Base-by-base conservation (phyloP, 1,284 basidiomycete species). In the Gymnopus androsaceus region DNA sequence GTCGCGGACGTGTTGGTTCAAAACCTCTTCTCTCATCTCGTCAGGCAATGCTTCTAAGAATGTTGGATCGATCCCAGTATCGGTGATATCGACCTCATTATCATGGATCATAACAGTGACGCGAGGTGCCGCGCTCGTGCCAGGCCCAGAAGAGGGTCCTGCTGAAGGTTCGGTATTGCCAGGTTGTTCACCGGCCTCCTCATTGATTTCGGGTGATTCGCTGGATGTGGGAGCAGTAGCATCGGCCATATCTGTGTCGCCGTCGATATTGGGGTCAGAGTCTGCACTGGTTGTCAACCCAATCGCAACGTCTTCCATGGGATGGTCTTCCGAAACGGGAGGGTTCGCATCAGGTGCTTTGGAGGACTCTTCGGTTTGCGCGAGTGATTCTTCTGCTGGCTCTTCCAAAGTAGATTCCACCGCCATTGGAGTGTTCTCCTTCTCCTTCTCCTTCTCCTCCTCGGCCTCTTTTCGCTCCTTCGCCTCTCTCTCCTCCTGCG, bases 1-100 rank as follows among this genome's bases (percentile, higher is more conserved):
- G 67, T 98, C 96, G 12, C 95, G 89, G 64, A 98, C 87, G 68
- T 99, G 95, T 70, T 99, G 97, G 67, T 96, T 96, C 51, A 99
- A 81, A 27, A 99, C 95, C 70, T 99, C 97, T 68, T 98, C 96
- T 46, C 97, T 87, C 90, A 99, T 97, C 63, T 99, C 96, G 68
- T 99, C 97, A 0, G 97, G 97, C 25, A 99, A 76, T 17, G 97
- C 97, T 72, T 98, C 95, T 53, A 99, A 77, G 83, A 99, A 99
- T 8, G 93, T 95, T 1, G 95, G 94, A 69, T 99, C 97, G 66
- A 99, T 98, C 7, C 97, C 97, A 14, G 95, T 96, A 66, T 98
- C 95, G 8, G 97, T 99, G 67, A 99, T 99, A 69, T 99, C 97
- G 28, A 99, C 92, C n/a, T 88, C 82, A 60, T 85, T 90, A 47